phyloP scores from a whole-genome alignment of 2,329 filamentous ascomycete genomes.

The Sclerotiophoma versabilis region DNA sequence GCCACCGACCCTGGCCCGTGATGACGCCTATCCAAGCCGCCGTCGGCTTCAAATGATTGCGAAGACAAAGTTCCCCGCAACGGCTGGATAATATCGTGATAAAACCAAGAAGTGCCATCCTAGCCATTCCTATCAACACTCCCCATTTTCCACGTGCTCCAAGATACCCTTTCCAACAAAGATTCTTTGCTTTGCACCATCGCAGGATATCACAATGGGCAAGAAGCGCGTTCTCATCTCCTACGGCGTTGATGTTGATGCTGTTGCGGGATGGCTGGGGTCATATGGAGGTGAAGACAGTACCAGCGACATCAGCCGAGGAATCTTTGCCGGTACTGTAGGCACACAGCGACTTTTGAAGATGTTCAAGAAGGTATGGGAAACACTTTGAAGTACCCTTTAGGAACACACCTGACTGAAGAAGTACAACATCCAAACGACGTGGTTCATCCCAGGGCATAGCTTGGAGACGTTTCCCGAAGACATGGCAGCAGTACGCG shows the following conservation, averaged over 20 bases:
- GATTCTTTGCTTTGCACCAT: not conserved
- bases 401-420: not conserved
- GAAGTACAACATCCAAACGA: constrained; percentile 71
- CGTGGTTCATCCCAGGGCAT: constrained; percentile 69
- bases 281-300: constrained; percentile 77
- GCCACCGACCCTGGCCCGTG: not conserved
- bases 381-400: no score
- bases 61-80: constrained; percentile 22
- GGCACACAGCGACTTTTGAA: constrained; percentile 73
- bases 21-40: constrained; percentile 13
- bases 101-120: constrained; percentile 5
- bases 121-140: not conserved
- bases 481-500: constrained; percentile 66
- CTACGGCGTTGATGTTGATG: constrained; percentile 79
- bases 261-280: constrained; percentile 71
- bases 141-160: not conserved
- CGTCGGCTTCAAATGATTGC: constrained; percentile 13
- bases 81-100: constrained; percentile 7
- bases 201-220: constrained; percentile 39
- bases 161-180: not conserved
- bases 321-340: constrained; percentile 71
- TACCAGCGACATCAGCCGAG: constrained; percentile 74
- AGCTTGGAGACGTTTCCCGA: constrained; percentile 72
- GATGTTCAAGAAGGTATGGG: constrained; percentile 65
- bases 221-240: constrained; percentile 63